Conservation (phyloP, 768 basidiomycete species). For the Albatrellus ellisii region DNA sequence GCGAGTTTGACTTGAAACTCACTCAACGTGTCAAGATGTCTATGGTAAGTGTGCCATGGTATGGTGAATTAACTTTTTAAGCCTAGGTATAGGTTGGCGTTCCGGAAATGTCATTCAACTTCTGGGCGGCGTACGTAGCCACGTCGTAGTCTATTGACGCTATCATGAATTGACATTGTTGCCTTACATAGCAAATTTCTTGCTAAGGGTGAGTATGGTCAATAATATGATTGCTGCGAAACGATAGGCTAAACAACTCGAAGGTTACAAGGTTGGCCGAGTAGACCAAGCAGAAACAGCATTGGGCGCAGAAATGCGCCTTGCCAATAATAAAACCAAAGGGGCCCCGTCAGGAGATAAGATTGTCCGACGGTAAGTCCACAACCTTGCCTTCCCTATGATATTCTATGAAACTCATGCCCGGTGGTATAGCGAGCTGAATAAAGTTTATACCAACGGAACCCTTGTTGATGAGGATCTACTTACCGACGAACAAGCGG, state of each 20-base stretch:
- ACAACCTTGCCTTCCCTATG: background rate
- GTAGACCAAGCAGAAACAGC: slow-evolving; percentile 98
- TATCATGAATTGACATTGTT: slow-evolving; percentile 3
- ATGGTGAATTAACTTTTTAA: background rate
- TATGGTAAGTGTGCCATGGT: slow-evolving; percentile 54
- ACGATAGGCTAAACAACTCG: background rate
- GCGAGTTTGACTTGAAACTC: slow-evolving; percentile 89
- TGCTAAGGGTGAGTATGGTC: slow-evolving; percentile 41
- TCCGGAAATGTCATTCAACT: slow-evolving; percentile 87
- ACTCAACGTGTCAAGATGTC: slow-evolving; percentile 95
- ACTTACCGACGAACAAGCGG: slow-evolving; percentile 85
- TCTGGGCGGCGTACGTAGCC: slow-evolving; percentile 70
- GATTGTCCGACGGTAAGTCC: slow-evolving; percentile 66
- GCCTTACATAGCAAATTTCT: slow-evolving; percentile 53
- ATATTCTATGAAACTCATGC: background rate
- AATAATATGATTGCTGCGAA: background rate
- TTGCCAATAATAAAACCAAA: slow-evolving; percentile 55
- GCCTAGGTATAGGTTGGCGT: slow-evolving; percentile 62
- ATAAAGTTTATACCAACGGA: slow-evolving; percentile 93
- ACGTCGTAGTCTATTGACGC: background rate
- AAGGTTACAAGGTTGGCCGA: slow-evolving; percentile 91
- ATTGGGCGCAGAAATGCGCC: slow-evolving; percentile 91
- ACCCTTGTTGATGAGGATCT: slow-evolving; percentile 88
- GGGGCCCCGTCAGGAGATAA: slow-evolving; percentile 46
- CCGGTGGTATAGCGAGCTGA: slow-evolving; percentile 57